A percentile compares a stretch with the other conserved stretches of the same genome.
Evolutionary conservation across 2,329 filamentous ascomycete genomes (phyloP).

Genomic region (Bipolaris sorokiniana): DNA sequence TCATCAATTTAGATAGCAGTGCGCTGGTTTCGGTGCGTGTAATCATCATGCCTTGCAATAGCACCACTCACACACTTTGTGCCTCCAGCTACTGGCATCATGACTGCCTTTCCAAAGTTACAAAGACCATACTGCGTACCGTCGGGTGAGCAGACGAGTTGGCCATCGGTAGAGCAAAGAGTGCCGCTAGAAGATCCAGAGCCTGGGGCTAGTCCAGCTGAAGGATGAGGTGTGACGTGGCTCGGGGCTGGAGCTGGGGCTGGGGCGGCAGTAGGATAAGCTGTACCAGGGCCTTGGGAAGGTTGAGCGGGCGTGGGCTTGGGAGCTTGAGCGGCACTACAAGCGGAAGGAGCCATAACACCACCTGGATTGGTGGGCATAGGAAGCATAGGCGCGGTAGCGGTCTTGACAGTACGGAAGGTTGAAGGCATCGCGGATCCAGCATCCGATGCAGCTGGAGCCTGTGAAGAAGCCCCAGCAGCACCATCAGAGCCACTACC

Average conservation of each 20-base stretch:
- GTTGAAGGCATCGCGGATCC: conserved; percentile 23
- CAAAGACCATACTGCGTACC: conserved; percentile 50
- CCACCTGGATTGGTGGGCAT: conserved; percentile 4
- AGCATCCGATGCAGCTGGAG: background rate
- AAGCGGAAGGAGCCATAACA: background rate
- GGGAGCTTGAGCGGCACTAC: background rate
- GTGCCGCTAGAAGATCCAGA: conserved; percentile 10
- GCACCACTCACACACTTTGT: conserved; percentile 50
- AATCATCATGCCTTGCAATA: conserved; percentile 41
- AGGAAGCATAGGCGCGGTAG: conserved; percentile 27
- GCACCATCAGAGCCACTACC: background rate
- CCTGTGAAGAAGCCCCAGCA: background rate
- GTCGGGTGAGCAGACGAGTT: conserved; percentile 47
- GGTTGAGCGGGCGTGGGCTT: conserved; percentile 4
- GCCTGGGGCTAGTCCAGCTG: conserved; percentile 2
- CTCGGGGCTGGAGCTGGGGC: background rate
- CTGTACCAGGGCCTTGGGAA: background rate
- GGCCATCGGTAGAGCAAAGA: conserved; percentile 45
- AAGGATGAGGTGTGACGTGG: background rate
- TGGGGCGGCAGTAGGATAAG: background rate
- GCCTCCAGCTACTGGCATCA: conserved; percentile 51
- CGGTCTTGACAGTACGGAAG: conserved; percentile 31
- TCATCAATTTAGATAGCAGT: background rate
- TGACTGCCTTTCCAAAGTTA: conserved; percentile 48
- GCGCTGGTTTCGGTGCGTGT: conserved; percentile 17